Evolutionary conservation across 768 basidiomycete species (phyloP), one percentile per base, ranked within the genome.

Genomic region (Nidula microcarpa): DNA sequence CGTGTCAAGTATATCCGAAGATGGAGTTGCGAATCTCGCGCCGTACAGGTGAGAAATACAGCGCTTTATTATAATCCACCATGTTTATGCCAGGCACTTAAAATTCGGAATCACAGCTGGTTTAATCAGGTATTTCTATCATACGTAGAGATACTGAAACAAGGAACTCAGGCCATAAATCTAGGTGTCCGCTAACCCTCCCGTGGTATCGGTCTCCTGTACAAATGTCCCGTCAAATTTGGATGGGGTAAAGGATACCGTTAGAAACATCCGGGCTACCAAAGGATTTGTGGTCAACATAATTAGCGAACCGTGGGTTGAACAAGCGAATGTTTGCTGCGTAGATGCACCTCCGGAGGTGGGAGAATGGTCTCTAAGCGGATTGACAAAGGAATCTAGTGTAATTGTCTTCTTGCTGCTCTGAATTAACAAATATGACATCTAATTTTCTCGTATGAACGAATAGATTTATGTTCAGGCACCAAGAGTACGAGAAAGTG

Each of bases 201-300:
- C 87, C 0, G 70, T 84, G n/a, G 70, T 91, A 43, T 85, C 85
- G 2, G 72, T 88, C 53, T 70, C 79, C 4, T 66, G 69, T 52
- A 58, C 65, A 16, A 68, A 62, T 43, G 53, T 52, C 13, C 50
- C 66, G 3, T 56, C 8, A 8, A 32, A 11, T 32, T 44, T 43
- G 47, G 62, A 53, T 57, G 62, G 44, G 53, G 59, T 56, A 55
- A 81, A 84, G 70, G 88, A 91, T 60, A 86, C 84, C 10, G 70
- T 75, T n/a, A 69, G 69, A 43, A 91, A 91, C 50, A 86, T 91
- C 61, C 72, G 74, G 50, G 70, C 72, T 0, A 85, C 81, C 11
- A 85, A 84, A 56, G 77, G 81, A 30, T 92, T 91, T 63, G 84
- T 82, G 4, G 81, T 87, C 41, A 87, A 86, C 57, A 83, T 87